phyloP scores from a whole-genome alignment of 176 grass and related monocot genomes.

The Carex scoparia region DNA sequence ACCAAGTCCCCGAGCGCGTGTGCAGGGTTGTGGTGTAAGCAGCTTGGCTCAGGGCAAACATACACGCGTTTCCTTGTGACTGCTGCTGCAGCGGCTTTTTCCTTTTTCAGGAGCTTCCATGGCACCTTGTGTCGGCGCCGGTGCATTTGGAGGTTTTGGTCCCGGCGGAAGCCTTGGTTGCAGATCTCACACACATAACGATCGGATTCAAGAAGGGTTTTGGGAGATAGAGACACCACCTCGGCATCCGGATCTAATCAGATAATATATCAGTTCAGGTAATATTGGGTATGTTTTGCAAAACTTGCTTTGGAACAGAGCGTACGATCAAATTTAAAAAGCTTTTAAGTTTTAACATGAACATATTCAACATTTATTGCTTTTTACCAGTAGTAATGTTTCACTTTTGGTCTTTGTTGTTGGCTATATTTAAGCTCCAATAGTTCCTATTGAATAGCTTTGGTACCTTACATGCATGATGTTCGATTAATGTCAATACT shows the following conservation, averaged over 20 bases:
- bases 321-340: neutral
- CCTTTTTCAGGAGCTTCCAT: slow-evolving; percentile 65
- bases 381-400: neutral
- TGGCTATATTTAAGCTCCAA: neutral
- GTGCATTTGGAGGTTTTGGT: slow-evolving; percentile 98
- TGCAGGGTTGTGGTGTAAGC: slow-evolving; percentile 77
- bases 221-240: slow-evolving; percentile 77
- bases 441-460: neutral
- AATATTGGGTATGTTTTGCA: neutral
- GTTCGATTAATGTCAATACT: neutral
- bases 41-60: slow-evolving; percentile 85
- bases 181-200: slow-evolving; percentile 90
- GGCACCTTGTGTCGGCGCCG: slow-evolving; percentile 87
- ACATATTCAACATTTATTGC: neutral
- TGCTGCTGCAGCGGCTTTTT: neutral
- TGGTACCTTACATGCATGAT: neutral
- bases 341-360: neutral
- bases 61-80: slow-evolving; percentile 54
- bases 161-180: slow-evolving; percentile 83
- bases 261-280: neutral
- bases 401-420: neutral
- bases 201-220: slow-evolving; percentile 86
- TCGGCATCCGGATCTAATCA: slow-evolving; percentile 71
- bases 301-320: neutral
- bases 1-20: slow-evolving; percentile 87